Base-by-base conservation (phyloP, 1,139 yeast genomes). In the Meyerozyma sp. region DNA sequence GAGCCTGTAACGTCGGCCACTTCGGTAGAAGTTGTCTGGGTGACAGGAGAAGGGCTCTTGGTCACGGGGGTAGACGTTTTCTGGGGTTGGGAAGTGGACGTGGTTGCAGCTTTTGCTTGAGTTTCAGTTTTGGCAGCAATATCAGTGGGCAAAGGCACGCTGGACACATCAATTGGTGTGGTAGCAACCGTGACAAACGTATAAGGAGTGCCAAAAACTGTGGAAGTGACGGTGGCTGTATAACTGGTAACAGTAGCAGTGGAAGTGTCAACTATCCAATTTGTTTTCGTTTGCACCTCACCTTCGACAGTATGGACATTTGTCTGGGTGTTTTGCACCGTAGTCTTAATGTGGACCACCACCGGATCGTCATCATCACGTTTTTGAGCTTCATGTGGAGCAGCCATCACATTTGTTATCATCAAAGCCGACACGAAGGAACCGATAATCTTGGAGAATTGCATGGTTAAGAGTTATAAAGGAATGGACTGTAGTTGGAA, bases 171-270 rank as follows among this genome's bases (percentile, higher is more conserved):
- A 45, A 66, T 56, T 43, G 75, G 71, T 27, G 72, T 64, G 25
- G 64, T 53, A 13, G 68, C 70, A 41, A 68, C 70, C 10, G 75
- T 69, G 21, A 71, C 62, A 51, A 53, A 70, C 27, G 73, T 68
- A 37, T 58, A 51, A n/a, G 69, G 67, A 20, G 62, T 56, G 25
- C 77, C 77, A 47, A 65, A 65, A 16, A 72, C 65, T 11, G 76
- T 70, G 3, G 69, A 63, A 7, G 76, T 72, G 38, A 67, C 72
- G 7, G 78, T 73, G 11, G 77, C 75, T 32, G 77, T 73, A 53
- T 71, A 73, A 39, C 63, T 59, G 23, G 77, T 73, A 39, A 65
- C 62, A 14, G 77, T 73, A 32, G 62, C 55, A 18, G 72, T 66
- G 23, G 62, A 58, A 36, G 75, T 65, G 40, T 61, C 58, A 27